A percentile compares a stretch with the other conserved stretches of the same genome.
Evolutionary conservation across 495 filamentous ascomycete species (phyloP).

Genomic region (Hypoxylon trugodes): DNA sequence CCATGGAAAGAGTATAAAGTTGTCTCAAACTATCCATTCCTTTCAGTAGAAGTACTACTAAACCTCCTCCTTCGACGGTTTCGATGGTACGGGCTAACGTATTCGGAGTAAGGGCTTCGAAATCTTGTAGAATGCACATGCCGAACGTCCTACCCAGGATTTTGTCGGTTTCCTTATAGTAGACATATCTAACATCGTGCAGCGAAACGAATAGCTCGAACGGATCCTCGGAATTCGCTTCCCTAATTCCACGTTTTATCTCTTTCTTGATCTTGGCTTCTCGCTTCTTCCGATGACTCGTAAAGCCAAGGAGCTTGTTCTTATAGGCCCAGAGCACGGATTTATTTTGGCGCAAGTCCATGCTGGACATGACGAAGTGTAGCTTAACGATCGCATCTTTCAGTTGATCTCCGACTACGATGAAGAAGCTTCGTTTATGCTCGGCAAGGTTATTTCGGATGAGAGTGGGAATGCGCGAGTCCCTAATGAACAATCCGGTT

Average conservation of each 20-base stretch:
- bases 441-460: constrained; percentile 96
- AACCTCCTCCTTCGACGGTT: constrained; percentile 94
- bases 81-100: constrained; percentile 93
- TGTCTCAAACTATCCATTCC: constrained; percentile 98
- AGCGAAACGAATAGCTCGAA: constrained; percentile 98
- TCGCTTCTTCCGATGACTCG: constrained; percentile 92
- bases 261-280: constrained; percentile 98
- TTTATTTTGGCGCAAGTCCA: constrained; percentile 94
- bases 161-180: constrained; percentile 99
- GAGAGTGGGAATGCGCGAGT: constrained; percentile 94
- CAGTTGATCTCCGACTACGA: constrained; percentile 92
- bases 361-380: constrained; percentile 89
- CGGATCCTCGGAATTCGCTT: constrained; percentile 94
- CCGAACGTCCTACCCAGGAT: constrained; percentile 98
- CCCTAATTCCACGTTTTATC: constrained; percentile 92
- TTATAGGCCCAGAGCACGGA: constrained; percentile 99
- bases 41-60: constrained; percentile 90
- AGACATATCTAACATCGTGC: constrained; percentile 97
- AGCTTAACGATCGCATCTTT: constrained; percentile 98
- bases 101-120: constrained; percentile 97
- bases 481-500: constrained; percentile 57
- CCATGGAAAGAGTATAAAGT: constrained; percentile 97
- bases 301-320: constrained; percentile 94
- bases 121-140: constrained; percentile 98
- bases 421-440: constrained; percentile 97